These are phyloP conservation scores for Exsudoporus floridanus DNA, from an alignment of 1,284 basidiomycete genomes.

Conservation along the genomic window DNA sequence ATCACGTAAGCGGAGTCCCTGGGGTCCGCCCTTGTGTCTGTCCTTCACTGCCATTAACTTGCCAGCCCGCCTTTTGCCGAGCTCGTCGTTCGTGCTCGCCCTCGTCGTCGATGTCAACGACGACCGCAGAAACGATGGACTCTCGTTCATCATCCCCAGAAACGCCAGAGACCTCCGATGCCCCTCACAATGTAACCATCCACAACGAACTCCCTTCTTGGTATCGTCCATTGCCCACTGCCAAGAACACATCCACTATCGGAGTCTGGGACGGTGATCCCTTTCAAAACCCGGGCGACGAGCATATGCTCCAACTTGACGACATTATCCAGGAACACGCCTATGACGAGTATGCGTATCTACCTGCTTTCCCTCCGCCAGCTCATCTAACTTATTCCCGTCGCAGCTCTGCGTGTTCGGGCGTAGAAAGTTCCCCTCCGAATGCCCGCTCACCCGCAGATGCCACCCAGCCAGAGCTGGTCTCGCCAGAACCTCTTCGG, in stretches of 20 bases:
- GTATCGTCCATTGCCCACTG: constrained; percentile 50
- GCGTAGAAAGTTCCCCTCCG: constrained; percentile 17
- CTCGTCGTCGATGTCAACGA: constrained; percentile 47
- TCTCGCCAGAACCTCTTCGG: constrained; percentile 8
- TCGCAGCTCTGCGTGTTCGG: constrained; percentile 24
- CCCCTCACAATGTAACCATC: constrained; percentile 46
- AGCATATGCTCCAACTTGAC: constrained; percentile 59
- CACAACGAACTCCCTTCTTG: constrained; percentile 58
- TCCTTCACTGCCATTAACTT: neutral
- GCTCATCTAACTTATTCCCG: constrained; percentile 1
- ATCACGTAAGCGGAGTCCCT: constrained; percentile 23
- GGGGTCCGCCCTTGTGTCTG: constrained; percentile 13
- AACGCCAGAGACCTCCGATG: constrained; percentile 64
- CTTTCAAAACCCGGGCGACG: constrained; percentile 46
- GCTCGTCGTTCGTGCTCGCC: constrained; percentile 5
- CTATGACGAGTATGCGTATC: constrained; percentile 61
- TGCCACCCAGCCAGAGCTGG: constrained; percentile 7
- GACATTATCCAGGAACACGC: constrained; percentile 70
- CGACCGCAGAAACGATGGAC: constrained; percentile 51
- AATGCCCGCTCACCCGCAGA: constrained; percentile 9
- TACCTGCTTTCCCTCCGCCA: neutral
- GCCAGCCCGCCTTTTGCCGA: neutral
- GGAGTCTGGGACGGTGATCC: constrained; percentile 32
- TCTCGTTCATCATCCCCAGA: constrained; percentile 70
- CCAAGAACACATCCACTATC: constrained; percentile 37